Conservation (phyloP, 2,329 filamentous ascomycete species). For the Cercospora zeina region DNA sequence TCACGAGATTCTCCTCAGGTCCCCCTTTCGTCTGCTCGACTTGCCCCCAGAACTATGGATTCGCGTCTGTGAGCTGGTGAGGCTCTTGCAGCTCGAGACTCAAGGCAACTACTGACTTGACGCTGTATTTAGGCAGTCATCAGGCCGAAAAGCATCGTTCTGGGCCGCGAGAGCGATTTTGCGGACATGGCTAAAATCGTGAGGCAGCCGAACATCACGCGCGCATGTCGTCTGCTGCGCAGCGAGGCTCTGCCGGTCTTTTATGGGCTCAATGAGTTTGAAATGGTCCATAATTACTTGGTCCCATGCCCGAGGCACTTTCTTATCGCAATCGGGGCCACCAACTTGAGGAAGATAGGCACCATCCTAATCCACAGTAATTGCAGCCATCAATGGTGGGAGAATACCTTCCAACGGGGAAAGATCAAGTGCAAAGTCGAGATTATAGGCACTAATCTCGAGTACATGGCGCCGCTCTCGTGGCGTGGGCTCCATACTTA, state of each 20-base stretch:
- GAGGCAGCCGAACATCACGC: conserved; percentile 25
- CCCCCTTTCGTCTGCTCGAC: conserved; percentile 27
- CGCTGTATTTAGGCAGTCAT: conserved; percentile 18
- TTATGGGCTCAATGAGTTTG: conserved; percentile 22
- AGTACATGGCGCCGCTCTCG: not conserved
- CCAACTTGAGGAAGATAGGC: conserved; percentile 15
- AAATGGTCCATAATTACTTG: conserved; percentile 20
- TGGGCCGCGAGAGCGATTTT: conserved; percentile 19
- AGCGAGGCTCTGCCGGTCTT: conserved; percentile 23
- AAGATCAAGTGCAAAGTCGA: conserved; percentile 9
- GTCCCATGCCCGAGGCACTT: conserved; percentile 25
- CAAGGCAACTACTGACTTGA: not conserved
- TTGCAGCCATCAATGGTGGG: conserved; percentile 15
- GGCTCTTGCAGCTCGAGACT: not conserved
- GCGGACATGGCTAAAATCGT: conserved; percentile 16
- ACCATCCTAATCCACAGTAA: conserved; percentile 17
- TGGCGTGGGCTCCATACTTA: conserved; percentile 8
- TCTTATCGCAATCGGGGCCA: conserved; percentile 17
- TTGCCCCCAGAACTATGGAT: conserved; percentile 29
- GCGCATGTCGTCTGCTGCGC: conserved; percentile 21
- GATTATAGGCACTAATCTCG: not conserved
- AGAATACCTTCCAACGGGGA: conserved; percentile 8
- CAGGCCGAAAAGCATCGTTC: conserved; percentile 8
- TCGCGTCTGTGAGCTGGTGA: conserved; percentile 16
- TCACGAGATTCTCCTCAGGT: conserved; percentile 16